Base-by-base conservation (phyloP, 805 yeast genomes). In the Yueomyces sinensis region DNA sequence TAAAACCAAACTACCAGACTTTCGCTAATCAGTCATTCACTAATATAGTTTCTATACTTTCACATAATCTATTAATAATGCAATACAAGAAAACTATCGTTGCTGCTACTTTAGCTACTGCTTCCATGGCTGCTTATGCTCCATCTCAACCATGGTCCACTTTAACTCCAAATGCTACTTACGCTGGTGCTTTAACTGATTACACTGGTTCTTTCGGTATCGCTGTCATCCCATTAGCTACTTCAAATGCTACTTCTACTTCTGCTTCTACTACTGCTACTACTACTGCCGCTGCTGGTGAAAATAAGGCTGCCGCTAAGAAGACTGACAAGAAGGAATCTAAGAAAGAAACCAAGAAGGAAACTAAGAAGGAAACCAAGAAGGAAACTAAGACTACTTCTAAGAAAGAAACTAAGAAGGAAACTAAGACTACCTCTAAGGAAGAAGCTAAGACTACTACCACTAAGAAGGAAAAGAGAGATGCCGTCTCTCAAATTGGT, bases 121-220 rank as follows among this genome's bases (percentile, higher is more conserved):
- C 55, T 11, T 47, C 45, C 24, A 23, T 50, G 31, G 51, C 51
- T 31, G 39, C 54, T 17, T 43, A 47, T 32, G 45, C 46, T 32
- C 52, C 55, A 35, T 42, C 55, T 25, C 54, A 58, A 36, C 61
- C 63, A 41, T 63, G 68, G 68, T 42, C 61, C 31, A 62, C 67
- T 40, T 49, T 63, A 49, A 63, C 66, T 15, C 67, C 68, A 47
- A 42, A 49, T 22, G 50, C 59, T 35, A 59, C 64, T 31, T 59
- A 52, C 50, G 37, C 50, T 27, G 57, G 58, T 40, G 68, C 62
- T 41, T 36, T 54, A 22, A 52, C 66, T 30, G 52, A 53, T 32
- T 59, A 56, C 49, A 37, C 53, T 30, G 53, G 59, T 25, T 50
- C 62, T 30, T 62, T 63, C 37, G 69, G 68, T 56, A 59, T 62